Percentiles rank a stretch among this genome's conserved stretches.
Conservation (phyloP, 345 rosid genomes). For the Pugionium dolabratum region DNA sequence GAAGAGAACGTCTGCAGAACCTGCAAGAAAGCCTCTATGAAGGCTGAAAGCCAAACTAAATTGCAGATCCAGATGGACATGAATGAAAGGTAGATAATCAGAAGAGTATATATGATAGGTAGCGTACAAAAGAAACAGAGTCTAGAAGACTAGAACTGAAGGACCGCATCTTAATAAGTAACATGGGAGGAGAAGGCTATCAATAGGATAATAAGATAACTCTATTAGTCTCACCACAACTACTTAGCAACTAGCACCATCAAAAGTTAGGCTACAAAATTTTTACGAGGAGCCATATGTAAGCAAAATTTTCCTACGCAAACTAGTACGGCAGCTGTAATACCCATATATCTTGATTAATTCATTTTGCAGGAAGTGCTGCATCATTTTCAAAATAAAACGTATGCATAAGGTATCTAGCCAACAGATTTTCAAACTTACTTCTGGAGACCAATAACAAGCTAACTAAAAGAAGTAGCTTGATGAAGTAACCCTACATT, state of each 20-base stretch:
- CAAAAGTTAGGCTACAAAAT: background rate
- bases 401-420: slow-evolving; percentile 10
- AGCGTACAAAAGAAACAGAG: background rate
- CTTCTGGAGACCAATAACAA: background rate
- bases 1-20: slow-evolving; percentile 91
- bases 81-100: slow-evolving; percentile 10
- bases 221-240: background rate
- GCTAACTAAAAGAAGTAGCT: background rate
- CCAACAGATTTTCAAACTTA: background rate
- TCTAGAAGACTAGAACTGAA: slow-evolving; percentile 15
- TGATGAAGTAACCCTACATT: slow-evolving; percentile 7
- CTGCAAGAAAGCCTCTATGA: slow-evolving; percentile 49
- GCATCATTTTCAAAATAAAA: background rate
- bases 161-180: slow-evolving; percentile 2
- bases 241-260: slow-evolving; percentile 8
- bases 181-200: slow-evolving; percentile 1
- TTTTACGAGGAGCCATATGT: background rate
- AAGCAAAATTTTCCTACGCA: background rate
- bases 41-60: slow-evolving; percentile 31
- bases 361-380: background rate
- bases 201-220: slow-evolving; percentile 11
- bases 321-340: slow-evolving; percentile 10
- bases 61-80: slow-evolving; percentile 4
- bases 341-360: slow-evolving; percentile 8
- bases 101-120: slow-evolving; percentile 13